phyloP scores from a whole-genome alignment of 371 early-diverging fungal species.

The Gilbertella persicaria region DNA sequence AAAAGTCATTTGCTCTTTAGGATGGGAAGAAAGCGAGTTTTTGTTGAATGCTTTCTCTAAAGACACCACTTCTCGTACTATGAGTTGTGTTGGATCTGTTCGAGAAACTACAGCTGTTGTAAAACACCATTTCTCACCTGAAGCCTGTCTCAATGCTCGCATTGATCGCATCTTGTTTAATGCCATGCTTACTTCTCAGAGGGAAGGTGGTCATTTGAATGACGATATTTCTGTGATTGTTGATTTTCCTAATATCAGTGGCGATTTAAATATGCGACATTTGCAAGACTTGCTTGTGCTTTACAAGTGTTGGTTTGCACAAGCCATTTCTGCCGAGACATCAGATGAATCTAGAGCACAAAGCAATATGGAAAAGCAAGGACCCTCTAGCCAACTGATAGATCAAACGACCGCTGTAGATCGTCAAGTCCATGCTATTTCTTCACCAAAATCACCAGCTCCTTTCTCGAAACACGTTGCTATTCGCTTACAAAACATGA shows the following conservation, averaged over 20 bases:
- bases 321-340: background rate
- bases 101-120: constrained; percentile 62
- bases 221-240: constrained; percentile 63
- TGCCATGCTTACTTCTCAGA: constrained; percentile 55
- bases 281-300: constrained; percentile 78
- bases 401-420: background rate
- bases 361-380: background rate
- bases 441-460: background rate
- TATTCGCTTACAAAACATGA: constrained; percentile 48
- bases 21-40: constrained; percentile 74
- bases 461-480: constrained; percentile 60
- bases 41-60: constrained; percentile 52
- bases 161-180: constrained; percentile 64
- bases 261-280: constrained; percentile 74
- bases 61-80: constrained; percentile 45
- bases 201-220: constrained; percentile 32
- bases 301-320: constrained; percentile 68
- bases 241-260: constrained; percentile 56
- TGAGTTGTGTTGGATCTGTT: constrained; percentile 66
- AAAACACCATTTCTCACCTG: constrained; percentile 82
- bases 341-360: background rate
- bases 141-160: constrained; percentile 70
- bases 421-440: background rate
- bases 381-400: background rate
- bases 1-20: constrained; percentile 73